These are phyloP conservation scores for Rhizophagus sp. DNA, from an alignment of 192 early-diverging fungal genomes.

Conservation along the genomic window DNA sequence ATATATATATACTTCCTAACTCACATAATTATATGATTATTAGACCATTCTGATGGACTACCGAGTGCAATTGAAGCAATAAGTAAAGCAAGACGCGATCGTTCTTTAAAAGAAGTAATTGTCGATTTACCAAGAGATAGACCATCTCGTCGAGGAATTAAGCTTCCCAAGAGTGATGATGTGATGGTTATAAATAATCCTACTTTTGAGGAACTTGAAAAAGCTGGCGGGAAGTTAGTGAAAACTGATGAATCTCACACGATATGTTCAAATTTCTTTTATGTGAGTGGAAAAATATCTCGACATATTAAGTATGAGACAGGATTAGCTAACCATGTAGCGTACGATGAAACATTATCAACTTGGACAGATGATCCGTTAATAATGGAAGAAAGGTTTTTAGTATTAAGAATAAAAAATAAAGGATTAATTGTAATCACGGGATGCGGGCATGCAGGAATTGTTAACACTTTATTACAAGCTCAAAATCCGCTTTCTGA, in stretches of 20 bases:
- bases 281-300: conserved; percentile 34
- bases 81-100: background rate
- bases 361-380: conserved; percentile 32
- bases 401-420: conserved; percentile 33
- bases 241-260: conserved; percentile 29
- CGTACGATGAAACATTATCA: conserved; percentile 16
- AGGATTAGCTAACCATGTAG: conserved; percentile 35
- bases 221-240: conserved; percentile 32
- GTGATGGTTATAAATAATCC: conserved; percentile 37
- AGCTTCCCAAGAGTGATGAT: conserved; percentile 28
- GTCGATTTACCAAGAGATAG: conserved; percentile 39
- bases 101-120: conserved; percentile 16
- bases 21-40: background rate
- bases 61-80: background rate
- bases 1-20: too few relatives aligned
- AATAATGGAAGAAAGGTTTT: conserved; percentile 41
- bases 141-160: conserved; percentile 35
- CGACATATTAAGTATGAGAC: conserved; percentile 40
- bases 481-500: conserved; percentile 30
- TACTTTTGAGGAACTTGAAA: conserved; percentile 31
- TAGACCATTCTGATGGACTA: background rate
- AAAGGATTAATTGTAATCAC: conserved; percentile 39
- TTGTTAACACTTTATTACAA: conserved; percentile 39
- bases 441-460: conserved; percentile 41
- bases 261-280: conserved; percentile 36